A percentile compares a stretch with the other conserved stretches of the same genome.
These are phyloP conservation scores for Verruconis gallopava DNA, from an alignment of 2,329 filamentous ascomycete species.

Conservation along the genomic window DNA sequence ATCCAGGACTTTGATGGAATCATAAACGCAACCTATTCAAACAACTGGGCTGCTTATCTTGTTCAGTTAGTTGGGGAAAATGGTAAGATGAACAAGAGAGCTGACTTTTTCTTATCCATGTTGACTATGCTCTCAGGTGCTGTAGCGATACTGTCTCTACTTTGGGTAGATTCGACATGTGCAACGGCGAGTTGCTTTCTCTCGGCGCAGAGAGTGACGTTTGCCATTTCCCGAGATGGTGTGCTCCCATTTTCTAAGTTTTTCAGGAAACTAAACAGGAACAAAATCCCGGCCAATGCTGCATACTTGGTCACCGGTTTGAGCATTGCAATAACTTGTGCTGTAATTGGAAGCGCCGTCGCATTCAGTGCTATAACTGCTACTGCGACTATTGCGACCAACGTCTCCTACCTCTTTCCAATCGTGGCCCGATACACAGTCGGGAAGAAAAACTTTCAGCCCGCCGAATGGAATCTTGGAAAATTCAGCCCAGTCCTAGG, in stretches of 20 bases:
- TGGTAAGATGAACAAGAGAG: too few species aligned
- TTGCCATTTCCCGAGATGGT: slow-evolving; percentile 27
- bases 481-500: slow-evolving; percentile 18
- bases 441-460: slow-evolving; percentile 22
- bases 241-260: slow-evolving; percentile 26
- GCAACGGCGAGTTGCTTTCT: slow-evolving; percentile 26
- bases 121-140: too few species aligned
- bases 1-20: slow-evolving; percentile 29
- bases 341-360: slow-evolving; percentile 25
- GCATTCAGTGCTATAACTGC: slow-evolving; percentile 28
- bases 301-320: slow-evolving; percentile 22
- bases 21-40: slow-evolving; percentile 22
- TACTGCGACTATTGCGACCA: slow-evolving; percentile 26
- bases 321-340: slow-evolving; percentile 22
- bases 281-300: slow-evolving; percentile 25
- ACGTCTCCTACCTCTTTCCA: slow-evolving; percentile 27
- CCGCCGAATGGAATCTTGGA: slow-evolving; percentile 25
- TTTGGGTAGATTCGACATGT: slow-evolving; percentile 28
- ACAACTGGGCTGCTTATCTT: slow-evolving; percentile 29
- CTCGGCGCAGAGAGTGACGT: slow-evolving; percentile 28
- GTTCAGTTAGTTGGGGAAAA: slow-evolving; percentile 24
- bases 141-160: slow-evolving; percentile 22
- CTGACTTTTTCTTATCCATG: slow-evolving; percentile 21
- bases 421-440: slow-evolving; percentile 28
- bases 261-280: slow-evolving; percentile 21